phyloP scores from a whole-genome alignment of 2,329 filamentous ascomycete species.

The Colletotrichum spaethianum region DNA sequence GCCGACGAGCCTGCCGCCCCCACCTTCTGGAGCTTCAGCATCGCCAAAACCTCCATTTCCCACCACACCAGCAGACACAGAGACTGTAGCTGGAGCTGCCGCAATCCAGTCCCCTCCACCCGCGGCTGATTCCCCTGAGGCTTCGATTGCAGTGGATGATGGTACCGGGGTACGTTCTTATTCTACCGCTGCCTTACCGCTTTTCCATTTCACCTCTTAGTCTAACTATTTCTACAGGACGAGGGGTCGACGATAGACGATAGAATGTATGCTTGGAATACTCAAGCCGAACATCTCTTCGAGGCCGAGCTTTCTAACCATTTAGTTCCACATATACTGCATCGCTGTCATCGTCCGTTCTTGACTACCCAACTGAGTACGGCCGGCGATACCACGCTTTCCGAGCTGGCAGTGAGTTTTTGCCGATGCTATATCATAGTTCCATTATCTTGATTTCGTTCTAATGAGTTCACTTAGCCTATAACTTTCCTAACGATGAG shows the following conservation, averaged over 20 bases:
- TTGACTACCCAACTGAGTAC: conserved; percentile 35
- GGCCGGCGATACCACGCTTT: conserved; percentile 38
- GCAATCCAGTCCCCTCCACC: not conserved
- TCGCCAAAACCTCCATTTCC: not conserved
- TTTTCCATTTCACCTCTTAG: not conserved
- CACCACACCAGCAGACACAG: not conserved
- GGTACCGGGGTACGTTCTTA: not conserved
- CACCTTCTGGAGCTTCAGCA: not conserved
- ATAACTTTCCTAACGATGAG: conserved; percentile 57
- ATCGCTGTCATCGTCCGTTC: conserved; percentile 21
- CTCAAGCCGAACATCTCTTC: too few relatives aligned
- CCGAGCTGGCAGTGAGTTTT: conserved; percentile 17
- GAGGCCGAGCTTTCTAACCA: not conserved
- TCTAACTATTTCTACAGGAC: not conserved
- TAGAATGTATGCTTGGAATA: not conserved
- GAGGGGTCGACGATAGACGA: conserved; percentile 1
- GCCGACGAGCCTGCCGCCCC: not conserved
- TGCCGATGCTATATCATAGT: not conserved
- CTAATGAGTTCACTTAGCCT: conserved; percentile 5
- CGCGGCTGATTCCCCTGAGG: not conserved
- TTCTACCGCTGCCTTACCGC: too few relatives aligned
- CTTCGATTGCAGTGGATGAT: not conserved
- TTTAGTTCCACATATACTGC: conserved; percentile 11
- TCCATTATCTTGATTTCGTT: too few relatives aligned
- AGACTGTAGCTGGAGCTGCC: not conserved